A percentile compares a stretch with the other conserved stretches of the same genome.
These are phyloP conservation scores for Tulasnella sp. DNA, from an alignment of 768 basidiomycete species.

Conservation along the genomic window DNA sequence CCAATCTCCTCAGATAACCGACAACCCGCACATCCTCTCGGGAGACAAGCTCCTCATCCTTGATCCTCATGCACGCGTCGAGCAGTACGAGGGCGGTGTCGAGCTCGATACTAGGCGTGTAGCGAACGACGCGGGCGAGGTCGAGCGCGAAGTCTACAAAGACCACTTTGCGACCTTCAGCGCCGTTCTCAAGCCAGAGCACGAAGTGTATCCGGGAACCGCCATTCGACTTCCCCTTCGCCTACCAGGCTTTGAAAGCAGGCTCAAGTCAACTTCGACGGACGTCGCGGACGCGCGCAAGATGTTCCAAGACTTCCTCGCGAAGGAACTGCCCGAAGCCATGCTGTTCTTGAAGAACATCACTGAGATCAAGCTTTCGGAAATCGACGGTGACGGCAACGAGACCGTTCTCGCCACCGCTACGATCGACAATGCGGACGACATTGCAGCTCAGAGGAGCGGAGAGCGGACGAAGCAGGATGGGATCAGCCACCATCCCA, in stretches of 20 bases:
- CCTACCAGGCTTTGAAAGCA: constrained; percentile 43
- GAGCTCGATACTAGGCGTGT: neutral
- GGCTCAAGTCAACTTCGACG: constrained; percentile 46
- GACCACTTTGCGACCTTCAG: constrained; percentile 2
- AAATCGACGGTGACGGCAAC: constrained; percentile 43
- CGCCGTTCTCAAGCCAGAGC: constrained; percentile 9
- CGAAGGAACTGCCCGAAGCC: constrained; percentile 1
- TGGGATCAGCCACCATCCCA: neutral
- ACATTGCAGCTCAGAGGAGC: neutral
- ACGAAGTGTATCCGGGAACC: constrained; percentile 46
- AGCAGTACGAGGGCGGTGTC: neutral
- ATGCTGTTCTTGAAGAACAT: constrained; percentile 31
- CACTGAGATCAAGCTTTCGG: constrained; percentile 47
- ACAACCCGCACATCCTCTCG: constrained; percentile 30
- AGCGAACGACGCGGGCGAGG: neutral
- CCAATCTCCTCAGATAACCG: constrained; percentile 9
- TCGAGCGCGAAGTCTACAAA: neutral
- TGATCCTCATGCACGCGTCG: constrained; percentile 23
- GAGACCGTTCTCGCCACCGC: constrained; percentile 35
- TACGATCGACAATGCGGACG: constrained; percentile 10
- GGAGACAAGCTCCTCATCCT: constrained; percentile 9
- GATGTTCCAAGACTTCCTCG: constrained; percentile 42
- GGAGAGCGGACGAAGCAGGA: neutral
- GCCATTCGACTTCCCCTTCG: constrained; percentile 56
- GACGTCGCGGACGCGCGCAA: constrained; percentile 51